Evolutionary conservation across 2,329 filamentous ascomycete species (phyloP), one percentile per base, ranked within the genome.

Genomic region (Neopestalotiopsis clavispora): DNA sequence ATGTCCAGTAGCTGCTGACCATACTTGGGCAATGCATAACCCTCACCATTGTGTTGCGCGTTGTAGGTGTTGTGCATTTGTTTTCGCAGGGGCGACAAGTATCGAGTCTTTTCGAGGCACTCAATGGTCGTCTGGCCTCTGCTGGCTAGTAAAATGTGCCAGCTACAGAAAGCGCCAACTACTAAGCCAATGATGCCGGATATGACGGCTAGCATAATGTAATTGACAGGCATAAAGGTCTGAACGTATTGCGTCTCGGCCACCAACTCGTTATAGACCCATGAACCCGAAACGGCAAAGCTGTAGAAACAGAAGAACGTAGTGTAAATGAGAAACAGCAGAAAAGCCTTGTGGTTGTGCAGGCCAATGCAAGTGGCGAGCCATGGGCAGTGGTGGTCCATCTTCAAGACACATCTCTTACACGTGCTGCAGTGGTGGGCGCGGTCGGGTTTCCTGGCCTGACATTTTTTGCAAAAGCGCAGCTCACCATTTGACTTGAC

Each of bases 381-480:
- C 96, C 96, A 99, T 17, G 96, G 96, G 79, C 96, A 99, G 83
- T 99, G 96, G 80, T 99, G 96, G 79, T 99, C 96, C 96, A 99
- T 99, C 85, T 99, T 99, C 80, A 99, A 86, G 32, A 99, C 95
- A 80, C 96, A 99, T 76, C 92, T 92, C 74, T 92, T 90, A 82
- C 96, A 99, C 4, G 94, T 97, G 12, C 94, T 97, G 86, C 96
- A 99, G 84, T 99, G 96, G 80, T 99, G 96, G 40, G 95, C 91
- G 70, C 96, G 93, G 82, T 99, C 96, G 57, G 96, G 96, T 84
- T 99, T 99, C 71, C 93, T 90, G 66, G 91, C 91, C 83, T 97
- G 93, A 81, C 96, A 99, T 83, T 99, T 99, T 83, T 98, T 98
- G 87, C 96, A 99, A 84, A 92, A 98, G 67, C 96, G 90, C 66